Evolutionary conservation across 2,329 filamentous ascomycete genomes (phyloP), one percentile per base, ranked within the genome.

Genomic region (Dactylellina haptotyla): DNA sequence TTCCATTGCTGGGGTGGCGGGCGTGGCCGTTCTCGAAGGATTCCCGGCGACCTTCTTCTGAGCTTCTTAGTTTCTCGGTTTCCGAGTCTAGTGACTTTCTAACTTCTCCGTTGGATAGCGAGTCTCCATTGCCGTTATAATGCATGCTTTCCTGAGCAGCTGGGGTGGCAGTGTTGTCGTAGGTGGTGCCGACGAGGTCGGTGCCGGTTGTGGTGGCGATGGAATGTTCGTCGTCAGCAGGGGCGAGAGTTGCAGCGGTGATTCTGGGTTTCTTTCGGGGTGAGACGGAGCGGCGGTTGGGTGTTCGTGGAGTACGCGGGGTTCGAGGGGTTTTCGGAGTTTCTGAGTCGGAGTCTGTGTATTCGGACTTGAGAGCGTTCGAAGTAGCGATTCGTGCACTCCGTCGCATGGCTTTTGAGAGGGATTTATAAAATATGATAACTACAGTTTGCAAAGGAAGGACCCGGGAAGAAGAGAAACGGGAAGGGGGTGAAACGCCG

Each of bases 301-400:
- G 62, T 1, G 51, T 14, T 25, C 58, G 58, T 18, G 58, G 34
- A 18, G 66, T 71, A 63, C 53, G 41, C n/a, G 51, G 54, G n/a
- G 61, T 61, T 48, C 34, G 61, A 8, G 59, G 62, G 4, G 62
- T 66, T 53, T 43, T 51, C 3, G 53, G 45, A 10, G 30, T 20
- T 37, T 73, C 69, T 18, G 69, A 61, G 56, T 73, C 69, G 54
- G 69, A 73, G 53, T 72, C 66, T 37, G 66, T 64, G 12, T 43
- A 72, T 58, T 72, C 69, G 37, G 28, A 48, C 41, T 62, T 73
- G 61, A 66, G 37, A 32, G 41, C 56, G 56, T 46, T 48, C 12
- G 69, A 66, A 18, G 37, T 66, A 12, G 69, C 69, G 46, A 73
- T 66, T 54, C 69, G 43, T 54, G 69, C 69, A 56, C 69, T 73